These are phyloP conservation scores for Kwoniella dendrophila DNA, from an alignment of 768 basidiomycete genomes.

Conservation along the genomic window DNA sequence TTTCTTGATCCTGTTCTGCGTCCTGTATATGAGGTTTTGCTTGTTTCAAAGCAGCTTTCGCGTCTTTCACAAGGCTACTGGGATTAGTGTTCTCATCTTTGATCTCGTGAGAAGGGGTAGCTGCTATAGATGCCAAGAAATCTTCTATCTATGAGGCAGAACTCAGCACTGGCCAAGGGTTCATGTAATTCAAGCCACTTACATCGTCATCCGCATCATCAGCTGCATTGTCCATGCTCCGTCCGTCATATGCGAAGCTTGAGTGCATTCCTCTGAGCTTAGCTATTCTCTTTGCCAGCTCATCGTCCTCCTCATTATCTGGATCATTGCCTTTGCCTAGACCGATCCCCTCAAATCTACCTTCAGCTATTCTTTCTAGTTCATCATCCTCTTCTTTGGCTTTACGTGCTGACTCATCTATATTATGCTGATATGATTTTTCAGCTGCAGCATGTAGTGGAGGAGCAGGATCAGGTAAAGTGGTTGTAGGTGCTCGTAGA, in stretches of 20 bases:
- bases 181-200: conserved; percentile 3
- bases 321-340: neutral
- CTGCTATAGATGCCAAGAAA: conserved; percentile 8
- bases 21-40: neutral
- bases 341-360: conserved; percentile 7
- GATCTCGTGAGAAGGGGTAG: neutral
- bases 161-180: neutral
- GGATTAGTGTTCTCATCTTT: neutral
- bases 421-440: neutral
- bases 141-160: conserved; percentile 14
- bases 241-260: neutral
- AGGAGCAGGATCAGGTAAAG: neutral
- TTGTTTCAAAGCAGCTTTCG: neutral
- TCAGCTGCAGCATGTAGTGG: too few species aligned
- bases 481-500: conserved; percentile 19
- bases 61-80: conserved; percentile 4
- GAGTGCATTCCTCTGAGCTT: conserved; percentile 1
- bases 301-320: conserved; percentile 9
- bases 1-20: conserved; percentile 4
- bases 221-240: neutral
- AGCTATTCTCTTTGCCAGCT: conserved; percentile 14
- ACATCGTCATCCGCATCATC: conserved; percentile 31
- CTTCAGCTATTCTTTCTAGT: conserved; percentile 37
- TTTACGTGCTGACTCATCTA: neutral
- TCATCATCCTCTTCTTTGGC: conserved; percentile 38